Evolutionary conservation across 768 basidiomycete genomes (phyloP), one percentile per base, ranked within the genome.

Genomic region (Pleurotus tuber-regium): DNA sequence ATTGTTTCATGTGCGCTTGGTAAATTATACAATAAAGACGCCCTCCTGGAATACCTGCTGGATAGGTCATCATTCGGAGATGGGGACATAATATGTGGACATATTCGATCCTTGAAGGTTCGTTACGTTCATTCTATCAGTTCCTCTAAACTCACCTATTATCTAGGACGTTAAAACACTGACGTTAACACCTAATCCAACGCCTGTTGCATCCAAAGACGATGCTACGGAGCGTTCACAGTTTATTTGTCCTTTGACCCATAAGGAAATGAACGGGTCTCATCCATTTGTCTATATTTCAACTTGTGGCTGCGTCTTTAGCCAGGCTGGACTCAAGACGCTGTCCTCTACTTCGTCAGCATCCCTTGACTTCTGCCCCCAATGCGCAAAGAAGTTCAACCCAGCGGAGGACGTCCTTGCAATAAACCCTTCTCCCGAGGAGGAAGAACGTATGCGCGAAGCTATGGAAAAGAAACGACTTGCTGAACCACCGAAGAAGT

Each of bases 21-120:
- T 9, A 96, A 95, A 66, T 73, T 99, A 0, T 98, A 98, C 66
- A 99, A 98, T 70, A 97, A 96, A 63, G 96, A 96, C 59, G 83
- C 95, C 1, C 74, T 99, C 23, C 80, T 99, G 33, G 92, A 97
- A 66, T 96, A 86, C 68, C 75, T 98, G 26, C 70, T 98, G 12
- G 89, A 96, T 66, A 84, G 82, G 59, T 71, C 80, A 3, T 77
- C 84, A 2, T 95, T 93, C 65, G 92, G 95, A 4, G 97, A 98
- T 57, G 95, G 93, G 0, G 87, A 88, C 57, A 79, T 82, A 54
- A 95, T 97, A 61, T 98, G 95, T 63, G 89, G 94, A 2, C 92
- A 98, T 69, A 85, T 98, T 35, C 78, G 89, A 53, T 87, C 87
- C 14, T 65, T 97, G 36, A 98, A 96, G 82, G 94, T 94, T 59